Evolutionary conservation across 2,329 filamentous ascomycete genomes (phyloP).

Genomic region (Sphaerulina populicola): DNA sequence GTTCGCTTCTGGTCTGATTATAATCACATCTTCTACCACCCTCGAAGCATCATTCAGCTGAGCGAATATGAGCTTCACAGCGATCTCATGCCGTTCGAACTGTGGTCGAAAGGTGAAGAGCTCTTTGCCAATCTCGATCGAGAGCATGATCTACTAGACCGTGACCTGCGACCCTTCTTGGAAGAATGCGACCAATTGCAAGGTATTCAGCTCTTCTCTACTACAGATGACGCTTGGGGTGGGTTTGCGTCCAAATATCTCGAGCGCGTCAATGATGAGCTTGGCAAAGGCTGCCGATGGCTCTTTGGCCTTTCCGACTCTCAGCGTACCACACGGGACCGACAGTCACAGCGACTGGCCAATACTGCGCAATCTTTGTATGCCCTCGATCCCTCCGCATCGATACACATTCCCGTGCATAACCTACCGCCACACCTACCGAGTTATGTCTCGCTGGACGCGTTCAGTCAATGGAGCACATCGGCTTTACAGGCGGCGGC

Average conservation of each 20-base stretch:
- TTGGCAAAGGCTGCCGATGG: slow-evolving; percentile 79
- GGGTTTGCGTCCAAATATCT: slow-evolving; percentile 40
- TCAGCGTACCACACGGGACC: slow-evolving; percentile 42
- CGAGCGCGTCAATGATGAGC: slow-evolving; percentile 75
- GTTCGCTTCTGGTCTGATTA: slow-evolving; percentile 98
- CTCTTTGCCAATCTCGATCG: slow-evolving; percentile 50
- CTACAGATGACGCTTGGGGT: slow-evolving; percentile 47
- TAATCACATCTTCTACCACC: slow-evolving; percentile 85
- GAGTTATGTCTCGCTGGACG: slow-evolving; percentile 51
- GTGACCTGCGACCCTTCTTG: slow-evolving; percentile 78
- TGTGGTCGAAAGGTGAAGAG: slow-evolving; percentile 63
- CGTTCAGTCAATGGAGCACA: slow-evolving; percentile 65
- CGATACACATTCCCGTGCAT: slow-evolving; percentile 68
- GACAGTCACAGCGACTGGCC: slow-evolving; percentile 55
- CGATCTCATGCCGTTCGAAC: slow-evolving; percentile 70
- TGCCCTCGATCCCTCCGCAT: slow-evolving; percentile 61
- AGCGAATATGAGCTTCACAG: slow-evolving; percentile 81
- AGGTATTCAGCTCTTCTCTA: slow-evolving; percentile 60
- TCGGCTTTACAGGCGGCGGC: slow-evolving; percentile 68
- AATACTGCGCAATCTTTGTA: slow-evolving; percentile 68
- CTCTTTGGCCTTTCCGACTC: slow-evolving; percentile 72
- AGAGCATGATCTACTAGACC: slow-evolving; percentile 78
- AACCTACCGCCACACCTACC: slow-evolving; percentile 53
- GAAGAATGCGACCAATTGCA: slow-evolving; percentile 93
- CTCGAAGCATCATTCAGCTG: slow-evolving; percentile 75